Conservation (phyloP, 1,139 yeast species). For the Taphrina confusa region DNA sequence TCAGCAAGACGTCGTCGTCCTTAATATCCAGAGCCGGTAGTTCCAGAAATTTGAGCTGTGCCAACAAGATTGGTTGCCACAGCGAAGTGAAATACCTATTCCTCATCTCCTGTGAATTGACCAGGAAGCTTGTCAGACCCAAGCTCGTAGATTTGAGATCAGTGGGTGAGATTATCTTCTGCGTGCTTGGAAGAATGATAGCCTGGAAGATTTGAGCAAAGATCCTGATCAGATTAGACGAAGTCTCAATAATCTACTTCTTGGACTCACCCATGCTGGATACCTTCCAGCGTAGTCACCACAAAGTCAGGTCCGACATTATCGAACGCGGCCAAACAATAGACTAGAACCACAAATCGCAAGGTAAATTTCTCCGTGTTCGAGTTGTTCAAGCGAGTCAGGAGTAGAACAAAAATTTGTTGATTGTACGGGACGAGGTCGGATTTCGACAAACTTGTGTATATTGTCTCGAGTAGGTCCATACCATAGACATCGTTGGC, state of each 20-base stretch:
- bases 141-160: conserved; percentile 76
- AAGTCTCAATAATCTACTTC: conserved; percentile 44
- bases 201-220: conserved; percentile 65
- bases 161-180: conserved; percentile 62
- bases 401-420: conserved; percentile 71
- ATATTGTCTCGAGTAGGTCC: conserved; percentile 72
- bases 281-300: conserved; percentile 60
- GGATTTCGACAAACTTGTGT: conserved; percentile 57
- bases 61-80: conserved; percentile 48
- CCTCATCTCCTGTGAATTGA: conserved; percentile 36
- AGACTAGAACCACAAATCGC: conserved; percentile 58
- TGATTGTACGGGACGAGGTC: conserved; percentile 60
- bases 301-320: conserved; percentile 56
- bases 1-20: conserved; percentile 17
- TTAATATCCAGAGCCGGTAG: conserved; percentile 34
- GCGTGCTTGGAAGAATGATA: conserved; percentile 68
- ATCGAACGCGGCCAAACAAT: conserved; percentile 61
- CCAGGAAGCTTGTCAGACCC: conserved; percentile 67
- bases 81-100: conserved; percentile 40
- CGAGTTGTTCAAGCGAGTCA: conserved; percentile 76
- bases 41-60: conserved; percentile 45
- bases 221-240: conserved; percentile 50
- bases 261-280: conserved; percentile 51
- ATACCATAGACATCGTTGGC: conserved; percentile 79
- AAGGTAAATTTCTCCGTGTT: conserved; percentile 81